Base-by-base conservation (phyloP, 1,284 basidiomycete species). In the Malassezia furfur region DNA sequence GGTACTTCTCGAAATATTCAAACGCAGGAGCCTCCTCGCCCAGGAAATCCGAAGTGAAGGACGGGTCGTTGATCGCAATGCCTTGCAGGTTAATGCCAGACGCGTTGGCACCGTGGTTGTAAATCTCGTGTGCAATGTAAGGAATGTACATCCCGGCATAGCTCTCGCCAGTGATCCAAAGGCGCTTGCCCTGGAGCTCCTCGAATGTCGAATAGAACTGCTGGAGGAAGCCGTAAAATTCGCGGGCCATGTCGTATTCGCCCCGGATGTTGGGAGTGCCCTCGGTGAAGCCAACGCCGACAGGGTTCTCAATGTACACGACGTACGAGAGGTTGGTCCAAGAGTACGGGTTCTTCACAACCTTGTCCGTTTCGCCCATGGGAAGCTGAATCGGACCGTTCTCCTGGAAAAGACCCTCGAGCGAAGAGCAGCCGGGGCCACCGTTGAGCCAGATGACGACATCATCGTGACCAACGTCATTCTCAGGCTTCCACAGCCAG, bases 141-240 rank as follows among this genome's bases (percentile, higher is more conserved):
- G 94, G 93, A 62, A 96, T 91, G 79, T 88, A 96, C 78, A 96
- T 91, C n/a, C 94, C 93, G n/a, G 91, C 93, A 72, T 85, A 98
- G 60, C 86, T 89, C 79, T 70, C 66, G 25, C 70, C 70, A 0
- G 67, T 72, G 14, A 54, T 37, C 40, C 55, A 64, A 2, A 65
- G 62, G 37, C 63, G 65, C 38, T 65, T 59, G 40, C 59, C 55
- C 25, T 59, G 48, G 10, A 66, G 32, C 45, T 63, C 54, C 12
- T 44, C 50, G 30, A 70, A 73, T 5, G 63, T 67, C 11, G 58
- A 52, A 48, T 53, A 64, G 51, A 65, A 67, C 50, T 67, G 62
- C 35, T 52, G 37, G 37, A 67, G 61, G 62, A 75, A 75, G 2
- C 63, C 64, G 48, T 63, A 65, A 47, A 78, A 76, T 44, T 76